phyloP scores from a whole-genome alignment of 2,329 filamentous ascomycete species.

The Neospermospora avenae region DNA sequence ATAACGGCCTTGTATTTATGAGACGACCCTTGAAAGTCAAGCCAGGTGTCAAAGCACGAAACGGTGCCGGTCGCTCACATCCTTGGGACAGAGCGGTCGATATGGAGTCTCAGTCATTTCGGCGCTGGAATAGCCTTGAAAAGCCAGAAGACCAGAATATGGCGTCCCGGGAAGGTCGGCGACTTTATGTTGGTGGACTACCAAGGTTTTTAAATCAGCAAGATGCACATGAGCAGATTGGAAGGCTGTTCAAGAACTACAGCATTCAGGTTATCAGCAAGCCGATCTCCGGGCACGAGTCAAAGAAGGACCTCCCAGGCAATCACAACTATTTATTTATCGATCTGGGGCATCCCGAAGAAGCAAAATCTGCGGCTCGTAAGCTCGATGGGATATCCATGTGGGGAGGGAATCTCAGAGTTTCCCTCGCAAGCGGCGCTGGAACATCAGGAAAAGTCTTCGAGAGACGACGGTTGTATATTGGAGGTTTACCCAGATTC shows the following conservation, averaged over 20 bases:
- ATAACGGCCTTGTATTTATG: slow-evolving; percentile 53
- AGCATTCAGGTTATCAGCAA: slow-evolving; percentile 40
- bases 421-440: slow-evolving; percentile 10
- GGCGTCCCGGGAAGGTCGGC: slow-evolving; percentile 36
- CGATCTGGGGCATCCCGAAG: slow-evolving; percentile 54
- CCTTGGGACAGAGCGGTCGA: background rate
- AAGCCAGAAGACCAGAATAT: slow-evolving; percentile 18
- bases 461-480: slow-evolving; percentile 44
- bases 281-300: slow-evolving; percentile 55
- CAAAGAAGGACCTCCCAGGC: slow-evolving; percentile 48
- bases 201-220: slow-evolving; percentile 47
- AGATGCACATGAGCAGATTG: slow-evolving; percentile 45
- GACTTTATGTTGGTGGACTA: slow-evolving; percentile 51
- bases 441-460: slow-evolving; percentile 24
- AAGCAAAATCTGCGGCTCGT: slow-evolving; percentile 50
- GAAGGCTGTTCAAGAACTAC: slow-evolving; percentile 45
- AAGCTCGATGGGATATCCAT: slow-evolving; percentile 34
- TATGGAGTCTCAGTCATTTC: slow-evolving; percentile 11
- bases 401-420: slow-evolving; percentile 23
- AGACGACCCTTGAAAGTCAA: slow-evolving; percentile 62
- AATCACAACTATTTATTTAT: slow-evolving; percentile 64
- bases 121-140: slow-evolving; percentile 29
- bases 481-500: slow-evolving; percentile 49
- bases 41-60: slow-evolving; percentile 47
- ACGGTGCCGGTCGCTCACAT: slow-evolving; percentile 13